Evolutionary conservation across 2,329 filamentous ascomycete genomes (phyloP), one percentile per base, ranked within the genome.

Genomic region (Aspergillus floridensis): DNA sequence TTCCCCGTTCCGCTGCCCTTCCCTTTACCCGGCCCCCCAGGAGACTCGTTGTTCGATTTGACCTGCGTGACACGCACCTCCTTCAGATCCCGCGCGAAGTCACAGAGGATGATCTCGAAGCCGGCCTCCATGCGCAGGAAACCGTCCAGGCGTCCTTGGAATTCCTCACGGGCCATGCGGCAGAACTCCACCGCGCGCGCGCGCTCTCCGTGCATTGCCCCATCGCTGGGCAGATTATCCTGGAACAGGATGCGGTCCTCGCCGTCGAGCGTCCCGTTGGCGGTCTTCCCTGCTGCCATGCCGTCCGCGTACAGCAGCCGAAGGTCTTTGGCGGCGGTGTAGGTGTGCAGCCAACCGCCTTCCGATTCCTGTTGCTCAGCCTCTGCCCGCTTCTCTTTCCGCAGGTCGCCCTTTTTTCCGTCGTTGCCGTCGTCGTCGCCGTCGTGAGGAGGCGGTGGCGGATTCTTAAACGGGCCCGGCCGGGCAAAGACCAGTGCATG

Each of bases 301-400:
- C 89, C 88, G 68, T 92, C 89, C 14, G 91, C 71, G 68, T 91
- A 90, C 4, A 92, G 77, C 6, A 91, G 76, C 19, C 81, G 81
- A 3, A 91, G 73, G 1, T 83, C 77, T 12, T 82, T 80, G 1
- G 76, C 82, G 1, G 87, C 82, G 3, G 79, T 79, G 70, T 90
- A 91, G 0, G 83, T 87, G 65, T 91, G 88, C 1, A 91, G 76
- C 66, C 86, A 89, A 10, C 88, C 88, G 47, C 59, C 55, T 54
- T 64, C 29, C 1, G 46, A 24, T 14, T 24, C 38, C 1, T 46
- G 55, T 1, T 60, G 24, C 12, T 49, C 22, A 2, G 31, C 41
- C 26, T 46, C 52, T 10, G 47, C 24, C 6, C 38, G 22, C 16
- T 29, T 44, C 16, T 29, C 26, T 29, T 19, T 56, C 12, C 21